phyloP scores from a whole-genome alignment of 2,329 filamentous ascomycete genomes.

The Beauveria varroae region DNA sequence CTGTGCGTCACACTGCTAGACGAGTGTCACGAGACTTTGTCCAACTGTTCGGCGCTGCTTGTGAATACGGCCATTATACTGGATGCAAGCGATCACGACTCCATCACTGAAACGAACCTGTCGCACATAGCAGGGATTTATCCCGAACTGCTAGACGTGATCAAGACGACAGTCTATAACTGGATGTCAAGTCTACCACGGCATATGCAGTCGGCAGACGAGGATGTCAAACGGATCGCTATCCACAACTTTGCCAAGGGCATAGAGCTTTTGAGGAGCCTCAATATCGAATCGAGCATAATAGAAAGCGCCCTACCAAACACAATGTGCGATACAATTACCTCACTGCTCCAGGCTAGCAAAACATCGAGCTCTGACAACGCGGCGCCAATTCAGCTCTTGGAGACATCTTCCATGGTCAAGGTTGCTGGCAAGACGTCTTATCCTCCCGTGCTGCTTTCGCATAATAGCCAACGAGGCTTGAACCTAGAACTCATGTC shows the following conservation, averaged over 20 bases:
- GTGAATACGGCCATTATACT: slow-evolving; percentile 76
- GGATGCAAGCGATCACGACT: slow-evolving; percentile 38
- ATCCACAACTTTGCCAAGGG: slow-evolving; percentile 72
- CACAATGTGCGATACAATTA: slow-evolving; percentile 68
- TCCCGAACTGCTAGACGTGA: slow-evolving; percentile 50
- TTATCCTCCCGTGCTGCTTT: slow-evolving; percentile 57
- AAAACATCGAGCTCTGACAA: slow-evolving; percentile 13
- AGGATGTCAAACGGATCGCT: slow-evolving; percentile 63
- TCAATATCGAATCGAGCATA: slow-evolving; percentile 57
- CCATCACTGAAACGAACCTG: slow-evolving; percentile 41
- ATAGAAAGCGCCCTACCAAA: slow-evolving; percentile 60
- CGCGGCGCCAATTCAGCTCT: slow-evolving; percentile 20
- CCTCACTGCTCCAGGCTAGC: slow-evolving; percentile 26
- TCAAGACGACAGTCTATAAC: slow-evolving; percentile 66
- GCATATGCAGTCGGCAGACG: slow-evolving; percentile 77
- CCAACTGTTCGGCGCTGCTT: slow-evolving; percentile 61
- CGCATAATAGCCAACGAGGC: slow-evolving; percentile 57
- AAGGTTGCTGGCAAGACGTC: slow-evolving; percentile 13
- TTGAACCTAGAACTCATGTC: slow-evolving; percentile 51
- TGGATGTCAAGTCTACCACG: slow-evolving; percentile 78
- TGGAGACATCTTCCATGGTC: slow-evolving; percentile 15
- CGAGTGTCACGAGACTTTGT: slow-evolving; percentile 67
- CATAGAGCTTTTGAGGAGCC: slow-evolving; percentile 55
- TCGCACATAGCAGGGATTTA: slow-evolving; percentile 57
- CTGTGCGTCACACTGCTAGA: slow-evolving; percentile 72